Evolutionary conservation across 2,329 filamentous ascomycete genomes (phyloP).

Genomic region (Fusarium nematophilum): DNA sequence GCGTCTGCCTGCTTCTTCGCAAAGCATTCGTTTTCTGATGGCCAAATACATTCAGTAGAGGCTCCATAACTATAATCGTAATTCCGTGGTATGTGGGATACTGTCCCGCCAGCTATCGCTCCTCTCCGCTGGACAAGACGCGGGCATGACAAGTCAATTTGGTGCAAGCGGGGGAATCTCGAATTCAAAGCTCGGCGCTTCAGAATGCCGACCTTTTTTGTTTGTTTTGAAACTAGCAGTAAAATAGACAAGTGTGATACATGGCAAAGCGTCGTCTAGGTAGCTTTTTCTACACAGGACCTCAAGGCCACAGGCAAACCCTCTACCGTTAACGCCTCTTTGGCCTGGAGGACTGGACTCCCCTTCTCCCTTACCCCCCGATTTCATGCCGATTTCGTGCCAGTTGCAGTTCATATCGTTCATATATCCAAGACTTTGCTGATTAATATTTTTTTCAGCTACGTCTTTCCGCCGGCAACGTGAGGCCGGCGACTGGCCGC

Average conservation of each 20-base stretch:
- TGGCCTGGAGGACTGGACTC: constrained; percentile 35
- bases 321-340: constrained; percentile 44
- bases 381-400: constrained; percentile 12
- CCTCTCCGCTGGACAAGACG: too few species aligned
- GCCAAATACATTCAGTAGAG: constrained; percentile 14
- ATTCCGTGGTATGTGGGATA: not conserved
- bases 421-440: constrained; percentile 43
- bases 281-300: constrained; percentile 43
- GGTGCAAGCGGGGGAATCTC: not conserved
- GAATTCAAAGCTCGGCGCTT: constrained; percentile 17
- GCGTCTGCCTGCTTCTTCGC: not conserved
- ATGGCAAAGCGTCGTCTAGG: constrained; percentile 44
- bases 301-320: constrained; percentile 41
- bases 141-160: not conserved
- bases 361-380: constrained; percentile 20
- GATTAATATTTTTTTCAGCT: constrained; percentile 38
- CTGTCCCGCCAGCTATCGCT: too few species aligned
- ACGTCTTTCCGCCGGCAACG: constrained; percentile 40
- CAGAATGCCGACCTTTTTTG: constrained; percentile 36
- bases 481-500: constrained; percentile 42
- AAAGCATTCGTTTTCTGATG: not conserved
- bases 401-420: constrained; percentile 41
- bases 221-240: constrained; percentile 37
- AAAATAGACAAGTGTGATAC: constrained; percentile 43
- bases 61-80: not conserved